Evolutionary conservation across 768 basidiomycete genomes (phyloP).

Genomic region (Amanita molliuscula): DNA sequence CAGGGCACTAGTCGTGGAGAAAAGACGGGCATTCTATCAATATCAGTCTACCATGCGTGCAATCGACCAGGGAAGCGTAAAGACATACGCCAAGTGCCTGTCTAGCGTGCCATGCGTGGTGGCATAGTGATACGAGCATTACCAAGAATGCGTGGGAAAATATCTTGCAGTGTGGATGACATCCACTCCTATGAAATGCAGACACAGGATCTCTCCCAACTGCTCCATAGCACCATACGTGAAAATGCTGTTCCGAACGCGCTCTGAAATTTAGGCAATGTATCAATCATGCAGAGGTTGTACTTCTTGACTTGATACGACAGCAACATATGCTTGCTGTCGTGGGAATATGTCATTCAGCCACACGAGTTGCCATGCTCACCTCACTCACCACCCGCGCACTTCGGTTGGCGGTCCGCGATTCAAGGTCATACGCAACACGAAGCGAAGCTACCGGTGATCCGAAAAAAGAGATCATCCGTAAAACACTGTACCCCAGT

Average conservation of each 20-base stretch:
- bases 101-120: slow-evolving; percentile 17
- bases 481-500: slow-evolving; percentile 71
- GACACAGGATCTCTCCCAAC: neutral
- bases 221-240: too few species aligned
- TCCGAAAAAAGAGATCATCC: slow-evolving; percentile 62
- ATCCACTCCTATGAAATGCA: neutral
- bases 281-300: neutral
- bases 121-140: slow-evolving; percentile 16
- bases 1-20: slow-evolving; percentile 39
- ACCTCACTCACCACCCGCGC: slow-evolving; percentile 25
- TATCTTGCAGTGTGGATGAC: neutral
- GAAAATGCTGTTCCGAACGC: too few species aligned
- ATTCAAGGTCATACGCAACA: slow-evolving; percentile 30
- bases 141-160: slow-evolving; percentile 9
- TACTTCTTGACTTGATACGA: neutral
- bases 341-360: slow-evolving; percentile 9
- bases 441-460: slow-evolving; percentile 36
- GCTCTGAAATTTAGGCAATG: slow-evolving; percentile 1
- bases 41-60: neutral
- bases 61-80: neutral
- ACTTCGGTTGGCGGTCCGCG: slow-evolving; percentile 21
- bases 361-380: too few species aligned
- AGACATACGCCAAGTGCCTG: slow-evolving; percentile 9
- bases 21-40: slow-evolving; percentile 24
- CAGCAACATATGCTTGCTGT: neutral